Percentiles rank a stretch among this genome's conserved stretches.
phyloP scores from a whole-genome alignment of 2,329 filamentous ascomycete species.

The Diplocarpon rosae region DNA sequence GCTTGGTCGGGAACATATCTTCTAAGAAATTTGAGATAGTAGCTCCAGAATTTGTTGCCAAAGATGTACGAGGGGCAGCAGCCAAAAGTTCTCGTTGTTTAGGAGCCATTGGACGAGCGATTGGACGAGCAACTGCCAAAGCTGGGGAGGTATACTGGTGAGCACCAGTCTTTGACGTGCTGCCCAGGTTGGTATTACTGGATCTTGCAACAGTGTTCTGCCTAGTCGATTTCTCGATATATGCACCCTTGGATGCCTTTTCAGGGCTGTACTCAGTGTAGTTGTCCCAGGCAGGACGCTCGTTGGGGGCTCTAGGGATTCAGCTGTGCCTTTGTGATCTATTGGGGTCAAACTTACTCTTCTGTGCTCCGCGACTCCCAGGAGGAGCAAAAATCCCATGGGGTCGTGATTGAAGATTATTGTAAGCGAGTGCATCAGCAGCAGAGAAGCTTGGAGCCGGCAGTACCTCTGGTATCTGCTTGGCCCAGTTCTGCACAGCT shows the following conservation, averaged over 20 bases:
- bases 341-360: background rate
- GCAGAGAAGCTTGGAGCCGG: background rate
- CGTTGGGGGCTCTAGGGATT: background rate
- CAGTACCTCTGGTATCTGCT: background rate
- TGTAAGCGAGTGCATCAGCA: background rate
- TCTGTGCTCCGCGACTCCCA: background rate
- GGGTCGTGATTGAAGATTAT: background rate
- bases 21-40: too few relatives aligned
- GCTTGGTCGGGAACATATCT: too few relatives aligned
- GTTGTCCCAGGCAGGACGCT: slow-evolving; percentile 1
- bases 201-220: too few relatives aligned
- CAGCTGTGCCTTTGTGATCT: background rate
- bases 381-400: background rate
- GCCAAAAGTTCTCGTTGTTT: too few relatives aligned
- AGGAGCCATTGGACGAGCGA: background rate
- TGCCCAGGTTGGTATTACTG: too few relatives aligned
- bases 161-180: too few relatives aligned
- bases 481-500: slow-evolving; percentile 2
- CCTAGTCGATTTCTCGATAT: too few relatives aligned
- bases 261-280: slow-evolving; percentile 3
- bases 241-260: background rate
- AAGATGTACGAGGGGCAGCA: too few relatives aligned
- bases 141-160: background rate
- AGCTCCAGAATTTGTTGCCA: too few relatives aligned
- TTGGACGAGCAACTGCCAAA: background rate